Percentiles rank a stretch among this genome's conserved stretches.
phyloP scores from a whole-genome alignment of 805 yeast genomes.

The Priceomyces carsonii region DNA sequence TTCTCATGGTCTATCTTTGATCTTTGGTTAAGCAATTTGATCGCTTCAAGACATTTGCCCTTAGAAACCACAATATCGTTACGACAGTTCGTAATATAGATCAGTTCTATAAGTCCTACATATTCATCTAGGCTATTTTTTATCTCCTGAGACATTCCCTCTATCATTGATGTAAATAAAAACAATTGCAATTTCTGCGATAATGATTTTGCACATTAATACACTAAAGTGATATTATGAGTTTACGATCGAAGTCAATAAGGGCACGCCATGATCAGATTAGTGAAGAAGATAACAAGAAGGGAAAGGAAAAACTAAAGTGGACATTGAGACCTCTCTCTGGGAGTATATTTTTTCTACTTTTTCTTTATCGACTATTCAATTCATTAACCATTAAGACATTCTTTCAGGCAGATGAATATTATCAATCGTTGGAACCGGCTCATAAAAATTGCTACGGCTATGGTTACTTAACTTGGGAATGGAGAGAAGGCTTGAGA shows the following conservation, averaged over 20 bases:
- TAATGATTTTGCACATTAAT: too few relatives aligned
- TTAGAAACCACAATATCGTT: slow-evolving; percentile 18
- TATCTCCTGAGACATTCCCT: slow-evolving; percentile 1
- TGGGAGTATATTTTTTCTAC: slow-evolving; percentile 7
- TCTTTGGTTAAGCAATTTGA: slow-evolving; percentile 23
- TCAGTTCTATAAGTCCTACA: slow-evolving; percentile 14
- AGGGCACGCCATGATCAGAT: not conserved
- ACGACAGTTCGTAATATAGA: slow-evolving; percentile 15
- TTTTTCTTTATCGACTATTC: slow-evolving; percentile 47
- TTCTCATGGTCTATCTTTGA: slow-evolving; percentile 8
- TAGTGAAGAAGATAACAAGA: not conserved
- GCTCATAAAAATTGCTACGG: slow-evolving; percentile 78
- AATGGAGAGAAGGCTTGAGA: slow-evolving; percentile 77
- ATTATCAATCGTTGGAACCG: slow-evolving; percentile 89
- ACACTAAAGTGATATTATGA: too few relatives aligned
- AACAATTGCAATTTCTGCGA: too few relatives aligned
- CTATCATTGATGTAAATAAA: too few relatives aligned
- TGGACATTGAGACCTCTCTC: slow-evolving; percentile 6
- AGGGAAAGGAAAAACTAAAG: not conserved
- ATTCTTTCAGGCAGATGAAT: slow-evolving; percentile 96
- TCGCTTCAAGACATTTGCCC: slow-evolving; percentile 19
- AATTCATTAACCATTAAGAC: slow-evolving; percentile 69
- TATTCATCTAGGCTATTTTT: slow-evolving; percentile 1
- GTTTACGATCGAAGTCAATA: too few relatives aligned
- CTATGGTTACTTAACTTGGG: slow-evolving; percentile 91